Conservation (phyloP, 2,329 filamentous ascomycete species). For the Colletotrichum chlorophyti region DNA sequence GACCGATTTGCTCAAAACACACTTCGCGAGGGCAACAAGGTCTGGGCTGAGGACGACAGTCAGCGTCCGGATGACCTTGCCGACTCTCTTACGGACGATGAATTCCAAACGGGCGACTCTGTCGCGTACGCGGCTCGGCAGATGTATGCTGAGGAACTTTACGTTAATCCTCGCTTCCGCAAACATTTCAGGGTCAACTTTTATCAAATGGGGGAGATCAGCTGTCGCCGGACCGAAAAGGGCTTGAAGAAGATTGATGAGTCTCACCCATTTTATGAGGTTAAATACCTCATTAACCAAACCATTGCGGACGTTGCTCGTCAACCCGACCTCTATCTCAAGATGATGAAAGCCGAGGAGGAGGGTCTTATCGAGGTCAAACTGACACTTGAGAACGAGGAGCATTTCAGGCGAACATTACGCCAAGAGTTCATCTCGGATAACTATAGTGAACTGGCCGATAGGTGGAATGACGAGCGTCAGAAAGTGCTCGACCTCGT, state of each 20-base stretch:
- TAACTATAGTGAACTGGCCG: constrained; percentile 92
- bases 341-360: constrained; percentile 97
- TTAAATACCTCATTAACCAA: constrained; percentile 94
- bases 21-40: constrained; percentile 77
- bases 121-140: constrained; percentile 82
- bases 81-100: constrained; percentile 75
- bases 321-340: constrained; percentile 87
- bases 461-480: constrained; percentile 92
- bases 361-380: constrained; percentile 90
- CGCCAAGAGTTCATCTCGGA: constrained; percentile 90
- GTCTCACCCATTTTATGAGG: constrained; percentile 94
- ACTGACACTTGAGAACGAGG: constrained; percentile 77
- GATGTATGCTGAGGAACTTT: constrained; percentile 91
- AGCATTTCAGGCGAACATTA: constrained; percentile 77
- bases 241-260: constrained; percentile 93
- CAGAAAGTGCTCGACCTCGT: constrained; percentile 84
- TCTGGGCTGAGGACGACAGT: constrained; percentile 83
- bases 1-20: constrained; percentile 90
- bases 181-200: constrained; percentile 84
- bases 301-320: constrained; percentile 81
- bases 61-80: constrained; percentile 86
- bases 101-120: constrained; percentile 77
- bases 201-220: constrained; percentile 83
- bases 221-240: constrained; percentile 92
- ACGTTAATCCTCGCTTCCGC: constrained; percentile 86